A percentile compares a stretch with the other conserved stretches of the same genome.
Evolutionary conservation across 139 green algal species (phyloP).

Genomic region (Picochlorum sp.): DNA sequence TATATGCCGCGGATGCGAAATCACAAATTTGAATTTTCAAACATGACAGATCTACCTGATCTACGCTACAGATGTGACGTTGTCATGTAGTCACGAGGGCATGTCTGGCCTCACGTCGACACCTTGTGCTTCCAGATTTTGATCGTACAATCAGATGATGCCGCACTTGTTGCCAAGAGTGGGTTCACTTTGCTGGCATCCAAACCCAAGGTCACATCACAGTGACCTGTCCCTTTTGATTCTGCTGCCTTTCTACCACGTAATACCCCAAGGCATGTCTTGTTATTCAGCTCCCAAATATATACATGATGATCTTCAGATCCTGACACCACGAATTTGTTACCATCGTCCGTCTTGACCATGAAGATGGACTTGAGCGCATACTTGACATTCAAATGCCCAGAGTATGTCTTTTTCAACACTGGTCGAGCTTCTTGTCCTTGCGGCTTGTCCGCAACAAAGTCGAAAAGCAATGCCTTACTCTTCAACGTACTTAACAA

Average conservation of each 20-base stretch:
- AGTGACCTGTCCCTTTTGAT: constrained; percentile 41
- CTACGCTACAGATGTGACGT: too few species aligned
- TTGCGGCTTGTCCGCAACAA: constrained; percentile 3
- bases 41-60: not conserved
- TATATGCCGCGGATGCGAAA: not conserved
- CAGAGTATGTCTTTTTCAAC: constrained; percentile 28
- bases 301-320: constrained; percentile 73
- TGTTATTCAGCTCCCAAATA: constrained; percentile 70
- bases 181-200: not conserved
- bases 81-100: too few species aligned
- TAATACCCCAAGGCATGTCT: constrained; percentile 18
- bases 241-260: constrained; percentile 21
- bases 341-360: constrained; percentile 9
- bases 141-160: constrained; percentile 49
- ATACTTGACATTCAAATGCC: constrained; percentile 38
- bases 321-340: constrained; percentile 61
- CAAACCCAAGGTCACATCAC: constrained; percentile 23
- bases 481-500: constrained; percentile 53
- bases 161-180: constrained; percentile 34
- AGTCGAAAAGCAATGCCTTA: constrained; percentile 65
- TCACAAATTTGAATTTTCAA: not conserved
- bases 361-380: constrained; percentile 32
- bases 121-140: constrained; percentile 43
- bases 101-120: not conserved
- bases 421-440: constrained; percentile 10